Evolutionary conservation across 371 early-diverging fungal genomes (phyloP), one percentile per base, ranked within the genome.

Genomic region (Haplosporangium sp.): DNA sequence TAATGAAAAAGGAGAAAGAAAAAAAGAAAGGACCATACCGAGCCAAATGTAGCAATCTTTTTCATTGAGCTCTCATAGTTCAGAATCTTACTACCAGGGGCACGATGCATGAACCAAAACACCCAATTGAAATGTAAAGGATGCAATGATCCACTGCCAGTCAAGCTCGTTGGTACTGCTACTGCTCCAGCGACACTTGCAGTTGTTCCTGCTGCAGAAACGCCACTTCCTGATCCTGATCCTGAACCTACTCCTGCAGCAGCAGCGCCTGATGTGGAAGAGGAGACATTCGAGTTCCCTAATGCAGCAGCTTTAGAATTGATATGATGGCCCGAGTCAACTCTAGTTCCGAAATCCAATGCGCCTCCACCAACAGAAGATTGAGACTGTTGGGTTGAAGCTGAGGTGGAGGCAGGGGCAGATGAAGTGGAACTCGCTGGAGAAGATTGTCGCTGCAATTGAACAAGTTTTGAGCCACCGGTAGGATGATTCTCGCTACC

Each of bases 41-140:
- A 92, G 39, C 90, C 86, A 84, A 97, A 94, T 0, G 95, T 88
- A 19, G 94, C 93, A 65, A 96, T 89, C 74, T 90, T 91, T 78
- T 93, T 94, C 93, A 98, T 96, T 2, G 91, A 90, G 39, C 89
- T 90, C 84, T 94, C 95, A 84, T 98, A 98, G 86, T 96, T 91
- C 77, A 88, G 85, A 65, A 96, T 94, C 85, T 96, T 96, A 67
- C 94, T 90, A 62, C 95, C 93, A n/a, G 96, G 96, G 35, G 90
- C 85, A 45, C 98, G 91, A 84, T 96, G 96, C 95, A 96, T 96
- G 76, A 94, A 96, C 94, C 94, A 95, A 79, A 94, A 94, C 3
- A 93, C 91, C 96, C 96, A 95, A 35, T 75, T 81, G 61, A 75
- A 81, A 42, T 75, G 82, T 48, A 81, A 20, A 15, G 82, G 82